Base-by-base conservation (phyloP, 106 monocot species). In the Phalaenopsis aphrodite region DNA sequence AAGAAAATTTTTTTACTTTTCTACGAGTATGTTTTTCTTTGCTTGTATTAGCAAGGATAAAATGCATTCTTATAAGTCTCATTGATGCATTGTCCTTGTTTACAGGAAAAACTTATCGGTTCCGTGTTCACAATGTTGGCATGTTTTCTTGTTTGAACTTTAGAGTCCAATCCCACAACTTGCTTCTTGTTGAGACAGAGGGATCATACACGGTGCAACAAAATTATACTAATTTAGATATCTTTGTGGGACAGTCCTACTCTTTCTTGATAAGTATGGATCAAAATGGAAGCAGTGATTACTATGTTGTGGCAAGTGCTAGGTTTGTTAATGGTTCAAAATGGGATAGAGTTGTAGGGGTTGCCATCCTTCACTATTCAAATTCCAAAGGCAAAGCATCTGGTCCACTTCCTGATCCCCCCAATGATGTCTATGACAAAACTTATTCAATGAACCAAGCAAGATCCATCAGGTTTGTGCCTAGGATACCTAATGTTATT, bases 241-340 rank as follows among this genome's bases (percentile, higher is more conserved):
- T 90, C 56, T 90, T 88, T 73, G 90, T 93, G 68, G 93, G 93
- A 1, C 93, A 93, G 78, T 93, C 93, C 6, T 93, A 88, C 88
- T 93, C 93, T 24, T 93, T 93, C 79, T 86, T 93, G 80, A 81
- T 93, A 9, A 88, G 88, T 0, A 93, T 88, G 90, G 90, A 93
- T 88, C 90, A 93, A 57, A 93, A 93, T 78, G 93, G 90, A 48
- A 93, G 90, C 69, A 85, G 85, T 49, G 93, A 93, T 61, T 93
- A 93, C 79, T 93, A 93, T 78, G 80, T 90, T 79, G 93, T 93
- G 66, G 93, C 90, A 5, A 93, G 93, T 84, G 86, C 93, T 36
- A 78, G 93, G 80, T 87, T 90, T 80, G 93, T 93, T 3, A 90
- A 93, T 64, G 93, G 85, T 43, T 88, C 93, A 46, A 42, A 57